Percentiles rank a stretch among this genome's conserved stretches.
phyloP scores from a whole-genome alignment of 352 stramenopile species.

The Pythium phragmitis region DNA sequence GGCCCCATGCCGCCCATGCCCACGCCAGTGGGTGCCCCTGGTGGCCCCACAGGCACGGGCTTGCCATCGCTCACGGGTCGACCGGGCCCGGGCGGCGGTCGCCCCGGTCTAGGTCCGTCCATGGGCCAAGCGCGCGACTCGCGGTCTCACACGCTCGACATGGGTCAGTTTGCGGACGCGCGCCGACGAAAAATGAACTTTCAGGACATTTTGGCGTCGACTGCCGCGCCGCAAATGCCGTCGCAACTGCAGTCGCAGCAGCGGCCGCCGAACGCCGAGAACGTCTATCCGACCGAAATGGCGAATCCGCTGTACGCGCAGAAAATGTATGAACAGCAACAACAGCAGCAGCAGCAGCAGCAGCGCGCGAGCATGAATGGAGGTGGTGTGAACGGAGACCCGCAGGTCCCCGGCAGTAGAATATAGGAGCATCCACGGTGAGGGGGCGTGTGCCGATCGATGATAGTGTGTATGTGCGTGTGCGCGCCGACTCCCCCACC shows the following conservation, averaged over 20 bases:
- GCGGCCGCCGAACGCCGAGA: constrained; percentile 41
- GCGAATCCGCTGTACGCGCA: constrained; percentile 20
- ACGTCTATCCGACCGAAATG: constrained; percentile 46
- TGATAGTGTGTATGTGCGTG: neutral
- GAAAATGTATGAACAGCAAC: constrained; percentile 32
- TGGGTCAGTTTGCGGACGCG: constrained; percentile 78
- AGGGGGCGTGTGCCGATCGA: neutral
- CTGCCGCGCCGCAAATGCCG: constrained; percentile 15
- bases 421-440: constrained; percentile 11
- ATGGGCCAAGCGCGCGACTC: constrained; percentile 77
- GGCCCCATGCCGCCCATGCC: constrained; percentile 23
- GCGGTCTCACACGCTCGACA: constrained; percentile 82
- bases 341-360: constrained; percentile 18
- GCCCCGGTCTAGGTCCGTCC: constrained; percentile 37
- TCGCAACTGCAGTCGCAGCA: constrained; percentile 8
- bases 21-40: constrained; percentile 25
- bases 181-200: constrained; percentile 87
- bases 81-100: constrained; percentile 35
- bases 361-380: constrained; percentile 8
- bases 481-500: neutral
- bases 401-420: constrained; percentile 9
- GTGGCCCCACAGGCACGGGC: constrained; percentile 12
- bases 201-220: constrained; percentile 81
- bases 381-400: neutral
- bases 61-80: constrained; percentile 66